Evolutionary conservation across 306 rosid genomes (phyloP), one percentile per base, ranked within the genome.

Genomic region (Sicyos baderoa): DNA sequence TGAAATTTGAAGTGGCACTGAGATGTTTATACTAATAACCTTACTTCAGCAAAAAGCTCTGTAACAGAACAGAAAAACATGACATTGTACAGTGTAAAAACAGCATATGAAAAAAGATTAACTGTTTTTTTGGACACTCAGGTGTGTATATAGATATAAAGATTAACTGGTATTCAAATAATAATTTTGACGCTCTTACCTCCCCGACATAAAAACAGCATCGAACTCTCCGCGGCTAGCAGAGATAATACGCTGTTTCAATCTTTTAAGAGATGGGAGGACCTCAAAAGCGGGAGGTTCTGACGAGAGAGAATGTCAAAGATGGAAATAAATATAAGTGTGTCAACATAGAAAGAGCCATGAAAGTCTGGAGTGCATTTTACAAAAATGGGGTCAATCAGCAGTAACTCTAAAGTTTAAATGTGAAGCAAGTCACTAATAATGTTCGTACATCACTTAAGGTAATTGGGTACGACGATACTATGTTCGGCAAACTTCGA

Each of bases 121-220:
- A 35, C 4, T 5, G 4, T 35, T 35, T 35, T 35, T 35, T 35
- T 1, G 4, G 3, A 3, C 35, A 29, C 40, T 6, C 40, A 35
- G 40, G 5, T 5, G 5, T 6, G 3, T 6, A 35, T 3, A 3
- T 0, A 35, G 3, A 35, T 35, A 35, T n/a, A 35, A 35, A 35
- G 0, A 5, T 35, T 37, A 55, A 23, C 40, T 21, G 53, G 29
- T 22, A 73, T 58, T 75, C 29, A 37, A 32, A 72, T 45, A 60
- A 66, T 68, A 32, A 68, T 69, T 68, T 47, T 7, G 27, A 70
- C 9, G 37, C 50, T 61, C 54, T 65, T 79, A 93, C 98, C 98
- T 93, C 79, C 98, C 98, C 52, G 98, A 93, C 98, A 93, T 93
- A 74, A 93, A 86, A 70, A 93, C 91, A 63, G 97, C 91, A 79